Evolutionary conservation across 2,329 filamentous ascomycete species (phyloP), one percentile per base, ranked within the genome.

Genomic region (Sphaerulina musiva): DNA sequence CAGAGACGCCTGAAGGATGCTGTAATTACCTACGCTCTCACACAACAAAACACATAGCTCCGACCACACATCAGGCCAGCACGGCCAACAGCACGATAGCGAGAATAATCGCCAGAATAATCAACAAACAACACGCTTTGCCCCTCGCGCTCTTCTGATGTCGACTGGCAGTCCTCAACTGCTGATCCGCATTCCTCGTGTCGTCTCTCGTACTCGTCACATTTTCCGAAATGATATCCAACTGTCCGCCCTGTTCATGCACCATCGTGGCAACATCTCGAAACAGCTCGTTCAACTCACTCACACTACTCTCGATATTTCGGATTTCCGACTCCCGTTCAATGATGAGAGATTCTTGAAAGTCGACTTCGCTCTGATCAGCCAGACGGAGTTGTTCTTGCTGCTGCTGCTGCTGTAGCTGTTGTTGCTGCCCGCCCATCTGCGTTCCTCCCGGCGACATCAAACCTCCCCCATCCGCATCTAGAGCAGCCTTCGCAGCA

Each of bases 181-280:
- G 92, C 53, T 84, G 73, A 69, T 96, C 89, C 4, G 92, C 95
- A 39, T 89, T 89, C 51, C 84, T 79, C 10, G 90, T 95, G 67
- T 95, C 86, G 55, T 86, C 83, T 57, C 86, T 81, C 44, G 91
- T 87, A 59, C 84, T 85, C 70, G 93, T 84, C 6, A 97, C 89
- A 64, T 96, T 96, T 63, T 89, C 85, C 58, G 84, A 84, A 65
- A 98, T 95, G 14, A 87, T 87, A 67, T 92, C 86, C 31, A 98
- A 77, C 72, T 88, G 83, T 64, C 89, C 87, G 48, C 93, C 93
- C 74, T 98, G 93, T 73, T 97, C 92, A 57, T 83, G 83, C 48
- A 98, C 91, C 71, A 98, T 96, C 71, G 95, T 90, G 45, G 92
- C 93, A n/a, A 98, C 90, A 75, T 98, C 92, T 59, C 91, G 81